These are phyloP conservation scores for Mrakia blollopis DNA, from an alignment of 768 basidiomycete genomes.

Conservation along the genomic window DNA sequence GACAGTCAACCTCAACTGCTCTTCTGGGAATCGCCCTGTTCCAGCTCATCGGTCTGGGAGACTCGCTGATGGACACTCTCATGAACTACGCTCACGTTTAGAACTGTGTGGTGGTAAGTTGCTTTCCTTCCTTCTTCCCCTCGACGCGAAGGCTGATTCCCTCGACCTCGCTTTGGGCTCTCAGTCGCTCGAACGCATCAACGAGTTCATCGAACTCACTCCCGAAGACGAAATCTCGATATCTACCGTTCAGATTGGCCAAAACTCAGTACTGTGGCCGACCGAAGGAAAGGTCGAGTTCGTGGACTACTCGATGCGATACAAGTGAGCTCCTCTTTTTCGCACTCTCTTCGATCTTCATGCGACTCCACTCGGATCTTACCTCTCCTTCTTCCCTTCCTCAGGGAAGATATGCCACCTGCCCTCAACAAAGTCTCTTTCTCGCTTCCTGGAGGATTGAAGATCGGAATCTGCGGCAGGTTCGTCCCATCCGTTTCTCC, in stretches of 20 bases:
- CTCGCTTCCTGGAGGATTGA: conserved; percentile 31
- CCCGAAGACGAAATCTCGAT: neutral
- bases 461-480: conserved; percentile 36
- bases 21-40: neutral
- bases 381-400: neutral
- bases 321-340: neutral
- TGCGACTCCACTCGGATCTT: neutral
- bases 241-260: neutral
- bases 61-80: neutral
- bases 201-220: neutral
- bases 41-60: neutral
- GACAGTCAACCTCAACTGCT: neutral
- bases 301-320: neutral
- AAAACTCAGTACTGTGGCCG: too few relatives aligned
- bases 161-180: neutral
- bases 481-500: neutral
- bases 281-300: neutral
- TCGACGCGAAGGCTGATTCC: too few relatives aligned
- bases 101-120: neutral
- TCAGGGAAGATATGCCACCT: conserved; percentile 28
- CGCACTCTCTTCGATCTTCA: too few relatives aligned
- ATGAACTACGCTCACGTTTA: neutral
- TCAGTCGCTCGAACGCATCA: neutral
- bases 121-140: neutral
- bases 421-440: conserved; percentile 33